Evolutionary conservation across 1,284 basidiomycete genomes (phyloP).

Genomic region (Ustilago shanxiensis): DNA sequence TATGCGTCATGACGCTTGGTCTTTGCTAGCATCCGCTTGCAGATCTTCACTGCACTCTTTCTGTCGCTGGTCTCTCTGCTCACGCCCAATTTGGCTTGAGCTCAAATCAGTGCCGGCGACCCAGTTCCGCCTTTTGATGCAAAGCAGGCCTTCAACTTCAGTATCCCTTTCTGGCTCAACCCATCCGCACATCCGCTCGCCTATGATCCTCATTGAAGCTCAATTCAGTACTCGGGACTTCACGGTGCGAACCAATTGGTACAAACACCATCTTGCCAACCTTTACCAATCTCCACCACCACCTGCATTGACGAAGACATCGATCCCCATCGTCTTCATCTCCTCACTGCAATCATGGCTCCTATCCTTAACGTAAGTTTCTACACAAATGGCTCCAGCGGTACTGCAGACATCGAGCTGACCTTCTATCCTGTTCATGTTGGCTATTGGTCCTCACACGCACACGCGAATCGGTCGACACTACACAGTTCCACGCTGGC

Average conservation of each 20-base stretch:
- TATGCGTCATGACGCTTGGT: constrained; percentile 43
- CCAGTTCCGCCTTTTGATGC: constrained; percentile 21
- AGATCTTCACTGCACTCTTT: constrained; percentile 20
- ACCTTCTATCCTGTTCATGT: neutral
- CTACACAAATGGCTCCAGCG: neutral
- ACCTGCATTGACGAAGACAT: neutral
- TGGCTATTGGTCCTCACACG: neutral
- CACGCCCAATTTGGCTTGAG: neutral
- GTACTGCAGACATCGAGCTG: neutral
- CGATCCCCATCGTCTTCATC: constrained; percentile 1
- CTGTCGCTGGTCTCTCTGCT: no score
- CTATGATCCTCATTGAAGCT: neutral
- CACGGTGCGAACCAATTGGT: neutral
- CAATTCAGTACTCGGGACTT: no score
- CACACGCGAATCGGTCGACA: neutral
- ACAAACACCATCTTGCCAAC: neutral
- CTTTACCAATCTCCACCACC: constrained; percentile 8
- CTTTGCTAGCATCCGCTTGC: constrained; percentile 5
- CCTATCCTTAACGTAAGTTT: constrained; percentile 66
- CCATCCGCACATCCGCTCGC: constrained; percentile 33
- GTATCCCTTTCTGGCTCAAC: neutral
- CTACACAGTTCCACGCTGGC: constrained; percentile 64
- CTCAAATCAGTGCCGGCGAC: constrained; percentile 22
- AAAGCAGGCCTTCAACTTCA: neutral
- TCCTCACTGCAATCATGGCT: constrained; percentile 45